A percentile compares a stretch with the other conserved stretches of the same genome.
Evolutionary conservation across 2,329 filamentous ascomycete species (phyloP).

Genomic region (Colletotrichum chlorophyti): DNA sequence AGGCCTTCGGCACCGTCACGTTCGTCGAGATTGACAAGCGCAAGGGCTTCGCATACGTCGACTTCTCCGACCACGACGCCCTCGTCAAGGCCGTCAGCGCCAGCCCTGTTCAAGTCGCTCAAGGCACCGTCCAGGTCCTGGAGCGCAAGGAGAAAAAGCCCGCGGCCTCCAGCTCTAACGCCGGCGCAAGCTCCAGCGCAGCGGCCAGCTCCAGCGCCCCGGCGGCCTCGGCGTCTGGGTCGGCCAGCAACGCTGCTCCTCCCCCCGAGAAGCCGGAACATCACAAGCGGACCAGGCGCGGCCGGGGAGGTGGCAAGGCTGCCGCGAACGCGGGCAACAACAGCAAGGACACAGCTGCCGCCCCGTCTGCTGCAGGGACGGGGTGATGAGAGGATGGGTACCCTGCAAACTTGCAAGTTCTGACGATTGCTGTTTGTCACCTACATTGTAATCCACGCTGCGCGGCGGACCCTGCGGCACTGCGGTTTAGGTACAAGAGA

Average conservation of each 20-base stretch:
- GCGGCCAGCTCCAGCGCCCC: too few relatives aligned
- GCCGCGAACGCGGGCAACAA: conserved; percentile 21
- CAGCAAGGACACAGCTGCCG: conserved; percentile 5
- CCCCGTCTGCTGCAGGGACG: conserved; percentile 17
- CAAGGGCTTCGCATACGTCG: conserved; percentile 93
- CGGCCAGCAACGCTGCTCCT: conserved; percentile 2
- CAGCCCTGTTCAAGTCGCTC: conserved; percentile 82
- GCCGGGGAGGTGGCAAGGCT: conserved; percentile 32
- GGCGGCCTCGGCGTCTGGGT: background rate
- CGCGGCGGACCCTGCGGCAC: too few relatives aligned
- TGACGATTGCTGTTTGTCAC: too few relatives aligned
- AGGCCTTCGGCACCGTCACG: conserved; percentile 74
- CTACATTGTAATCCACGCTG: too few relatives aligned
- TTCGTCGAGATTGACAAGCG: conserved; percentile 93
- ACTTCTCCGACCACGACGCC: conserved; percentile 77
- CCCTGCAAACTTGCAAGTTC: background rate
- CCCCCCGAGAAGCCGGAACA: conserved; percentile 31
- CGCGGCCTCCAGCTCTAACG: conserved; percentile 23
- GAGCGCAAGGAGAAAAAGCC: conserved; percentile 74
- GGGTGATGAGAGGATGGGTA: conserved; percentile 8
- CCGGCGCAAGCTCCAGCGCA: conserved; percentile 2
- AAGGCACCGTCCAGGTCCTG: conserved; percentile 85
- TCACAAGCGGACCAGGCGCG: conserved; percentile 34
- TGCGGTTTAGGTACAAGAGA: too few relatives aligned
- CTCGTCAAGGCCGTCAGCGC: conserved; percentile 81